Conservation (phyloP, 352 stramenopile species). For the Thraustotheca clavata region DNA sequence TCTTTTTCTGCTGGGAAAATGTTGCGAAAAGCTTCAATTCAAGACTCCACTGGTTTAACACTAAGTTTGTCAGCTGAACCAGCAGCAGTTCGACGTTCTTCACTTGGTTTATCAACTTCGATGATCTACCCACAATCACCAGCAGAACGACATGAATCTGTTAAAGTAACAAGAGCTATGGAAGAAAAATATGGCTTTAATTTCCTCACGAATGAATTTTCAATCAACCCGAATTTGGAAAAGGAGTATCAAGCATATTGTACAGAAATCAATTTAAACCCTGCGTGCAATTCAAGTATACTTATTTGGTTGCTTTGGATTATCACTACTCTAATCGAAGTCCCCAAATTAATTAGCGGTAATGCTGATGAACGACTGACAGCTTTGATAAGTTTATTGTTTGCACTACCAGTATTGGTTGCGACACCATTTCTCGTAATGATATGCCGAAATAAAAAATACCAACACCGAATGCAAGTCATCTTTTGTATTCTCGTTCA, state of each 20-base stretch:
- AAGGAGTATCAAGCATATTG: slow-evolving; percentile 76
- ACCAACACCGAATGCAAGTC: slow-evolving; percentile 46
- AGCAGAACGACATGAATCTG: slow-evolving; percentile 51
- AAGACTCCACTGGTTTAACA: background rate
- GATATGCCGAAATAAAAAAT: slow-evolving; percentile 40
- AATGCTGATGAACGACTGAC: slow-evolving; percentile 28
- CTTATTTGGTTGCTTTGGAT: slow-evolving; percentile 52
- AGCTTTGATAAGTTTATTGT: slow-evolving; percentile 30
- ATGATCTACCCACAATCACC: slow-evolving; percentile 68
- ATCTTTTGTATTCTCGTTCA: slow-evolving; percentile 56
- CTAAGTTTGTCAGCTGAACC: background rate
- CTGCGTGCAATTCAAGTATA: slow-evolving; percentile 52
- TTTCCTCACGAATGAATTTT: slow-evolving; percentile 72
- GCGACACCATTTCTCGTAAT: slow-evolving; percentile 48
- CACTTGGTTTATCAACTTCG: slow-evolving; percentile 41
- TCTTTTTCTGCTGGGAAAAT: background rate
- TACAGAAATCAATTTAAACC: slow-evolving; percentile 54
- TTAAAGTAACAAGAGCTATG: slow-evolving; percentile 50
- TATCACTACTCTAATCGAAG: slow-evolving; percentile 32
- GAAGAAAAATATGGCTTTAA: slow-evolving; percentile 79
- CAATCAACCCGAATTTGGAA: slow-evolving; percentile 41
- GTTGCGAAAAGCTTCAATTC: background rate
- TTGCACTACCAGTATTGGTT: slow-evolving; percentile 47
- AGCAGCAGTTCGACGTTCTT: slow-evolving; percentile 35
- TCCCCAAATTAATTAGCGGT: slow-evolving; percentile 35